Evolutionary conservation across 1,139 yeast genomes (phyloP).

Genomic region (Hansenula anomala): DNA sequence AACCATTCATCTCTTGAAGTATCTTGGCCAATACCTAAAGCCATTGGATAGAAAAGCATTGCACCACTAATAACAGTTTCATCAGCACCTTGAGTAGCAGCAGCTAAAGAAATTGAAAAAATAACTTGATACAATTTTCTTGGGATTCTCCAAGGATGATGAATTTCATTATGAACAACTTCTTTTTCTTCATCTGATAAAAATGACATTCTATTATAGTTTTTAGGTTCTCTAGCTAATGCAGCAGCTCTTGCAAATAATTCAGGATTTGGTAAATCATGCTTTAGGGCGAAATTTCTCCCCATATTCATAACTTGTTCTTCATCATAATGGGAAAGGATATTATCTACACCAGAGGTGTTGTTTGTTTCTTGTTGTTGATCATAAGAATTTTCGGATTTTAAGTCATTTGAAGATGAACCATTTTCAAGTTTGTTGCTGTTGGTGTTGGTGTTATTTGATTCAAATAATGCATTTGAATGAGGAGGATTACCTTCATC

Average conservation of each 20-base stretch:
- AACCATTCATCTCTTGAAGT: constrained; percentile 66
- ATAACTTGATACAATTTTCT: constrained; percentile 54
- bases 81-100: constrained; percentile 92
- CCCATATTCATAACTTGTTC: constrained; percentile 71
- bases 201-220: constrained; percentile 54
- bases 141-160: constrained; percentile 54
- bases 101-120: constrained; percentile 79
- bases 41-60: constrained; percentile 64
- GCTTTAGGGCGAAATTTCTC: constrained; percentile 55
- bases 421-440: too few species aligned
- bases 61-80: constrained; percentile 88
- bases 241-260: constrained; percentile 73
- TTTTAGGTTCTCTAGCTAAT: constrained; percentile 61
- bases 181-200: constrained; percentile 55
- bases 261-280: constrained; percentile 55
- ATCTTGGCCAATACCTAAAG: constrained; percentile 40
- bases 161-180: constrained; percentile 44
- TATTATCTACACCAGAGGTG: too few species aligned
- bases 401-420: neutral
- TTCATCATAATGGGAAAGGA: constrained; percentile 57
- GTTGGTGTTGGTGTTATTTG: too few species aligned
- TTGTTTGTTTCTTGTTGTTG: too few species aligned
- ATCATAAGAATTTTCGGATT: neutral
- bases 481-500: too few species aligned
- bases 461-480: too few species aligned